Evolutionary conservation across 2,329 filamentous ascomycete genomes (phyloP).

Genomic region (Fusarium redolens): DNA sequence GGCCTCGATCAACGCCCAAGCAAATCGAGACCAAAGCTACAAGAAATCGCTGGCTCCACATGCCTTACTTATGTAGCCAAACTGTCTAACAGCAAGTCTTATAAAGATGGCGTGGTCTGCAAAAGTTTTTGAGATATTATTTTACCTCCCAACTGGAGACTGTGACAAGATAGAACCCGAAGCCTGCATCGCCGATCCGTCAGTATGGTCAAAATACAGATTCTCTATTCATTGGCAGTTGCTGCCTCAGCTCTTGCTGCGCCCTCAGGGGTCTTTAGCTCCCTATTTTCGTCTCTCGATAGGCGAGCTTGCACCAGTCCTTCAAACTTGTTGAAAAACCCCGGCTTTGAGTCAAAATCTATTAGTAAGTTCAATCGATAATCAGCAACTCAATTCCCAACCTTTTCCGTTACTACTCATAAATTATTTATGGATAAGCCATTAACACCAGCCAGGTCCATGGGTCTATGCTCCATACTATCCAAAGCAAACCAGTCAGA

Average conservation of each 20-base stretch:
- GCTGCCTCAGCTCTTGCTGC: not conserved
- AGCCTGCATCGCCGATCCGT: fast-evolving
- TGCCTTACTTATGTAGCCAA: not conserved
- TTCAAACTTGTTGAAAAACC: not conserved
- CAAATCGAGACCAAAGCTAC: not conserved
- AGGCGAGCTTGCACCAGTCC: not conserved
- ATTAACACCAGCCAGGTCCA: not conserved
- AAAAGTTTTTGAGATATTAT: not conserved
- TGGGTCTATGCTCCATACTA: not conserved
- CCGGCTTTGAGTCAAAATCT: not conserved
- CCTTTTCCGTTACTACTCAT: too few species aligned
- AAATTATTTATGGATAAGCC: fast-evolving
- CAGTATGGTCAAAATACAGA: not conserved
- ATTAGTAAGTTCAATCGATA: not conserved
- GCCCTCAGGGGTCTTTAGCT: not conserved
- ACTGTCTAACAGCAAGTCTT: not conserved
- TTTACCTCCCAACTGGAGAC: not conserved
- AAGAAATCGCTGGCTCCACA: not conserved
- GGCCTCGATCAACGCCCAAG: not conserved
- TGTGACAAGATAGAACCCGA: fast-evolving
- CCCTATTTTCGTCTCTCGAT: not conserved
- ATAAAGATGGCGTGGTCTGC: not conserved
- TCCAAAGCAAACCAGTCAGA: not conserved
- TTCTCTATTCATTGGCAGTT: not conserved
- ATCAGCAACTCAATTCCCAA: fast-evolving